Evolutionary conservation across 2,329 filamentous ascomycete species (phyloP).

Genomic region (Aspergillus alliaceus): DNA sequence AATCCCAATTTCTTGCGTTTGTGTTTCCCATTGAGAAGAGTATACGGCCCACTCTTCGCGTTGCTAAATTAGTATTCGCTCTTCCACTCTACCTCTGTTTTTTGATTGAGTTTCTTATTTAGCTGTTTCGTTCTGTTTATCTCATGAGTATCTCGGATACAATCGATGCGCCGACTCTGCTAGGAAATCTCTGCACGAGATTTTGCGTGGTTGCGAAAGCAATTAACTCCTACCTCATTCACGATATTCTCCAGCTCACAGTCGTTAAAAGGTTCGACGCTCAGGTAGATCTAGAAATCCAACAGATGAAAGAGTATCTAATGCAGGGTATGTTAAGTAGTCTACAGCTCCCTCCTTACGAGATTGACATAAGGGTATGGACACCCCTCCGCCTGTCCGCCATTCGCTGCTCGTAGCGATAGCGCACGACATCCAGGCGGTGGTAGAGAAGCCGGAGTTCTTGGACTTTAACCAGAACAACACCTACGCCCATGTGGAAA

Average conservation of each 20-base stretch:
- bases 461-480: constrained; percentile 21
- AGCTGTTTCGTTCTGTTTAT: constrained; percentile 8
- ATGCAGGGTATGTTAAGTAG: constrained; percentile 18
- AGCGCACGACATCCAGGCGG: constrained; percentile 18
- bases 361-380: constrained; percentile 7
- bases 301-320: constrained; percentile 16
- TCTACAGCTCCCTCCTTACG: background rate
- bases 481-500: constrained; percentile 15
- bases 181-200: constrained; percentile 22
- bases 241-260: constrained; percentile 21
- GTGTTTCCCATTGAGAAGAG: background rate
- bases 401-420: constrained; percentile 21
- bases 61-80: background rate
- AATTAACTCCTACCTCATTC: constrained; percentile 28
- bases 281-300: constrained; percentile 21
- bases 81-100: background rate
- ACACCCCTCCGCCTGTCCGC: constrained; percentile 18
- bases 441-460: constrained; percentile 24
- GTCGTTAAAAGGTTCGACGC: constrained; percentile 27
- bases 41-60: background rate
- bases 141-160: constrained; percentile 18
- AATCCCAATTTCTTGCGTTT: background rate
- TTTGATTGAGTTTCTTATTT: background rate
- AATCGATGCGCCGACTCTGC: constrained; percentile 17
- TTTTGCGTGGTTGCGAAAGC: constrained; percentile 27